Base-by-base conservation (phyloP, 2,329 filamentous ascomycete species). In the Calonectria pauciramosa region DNA sequence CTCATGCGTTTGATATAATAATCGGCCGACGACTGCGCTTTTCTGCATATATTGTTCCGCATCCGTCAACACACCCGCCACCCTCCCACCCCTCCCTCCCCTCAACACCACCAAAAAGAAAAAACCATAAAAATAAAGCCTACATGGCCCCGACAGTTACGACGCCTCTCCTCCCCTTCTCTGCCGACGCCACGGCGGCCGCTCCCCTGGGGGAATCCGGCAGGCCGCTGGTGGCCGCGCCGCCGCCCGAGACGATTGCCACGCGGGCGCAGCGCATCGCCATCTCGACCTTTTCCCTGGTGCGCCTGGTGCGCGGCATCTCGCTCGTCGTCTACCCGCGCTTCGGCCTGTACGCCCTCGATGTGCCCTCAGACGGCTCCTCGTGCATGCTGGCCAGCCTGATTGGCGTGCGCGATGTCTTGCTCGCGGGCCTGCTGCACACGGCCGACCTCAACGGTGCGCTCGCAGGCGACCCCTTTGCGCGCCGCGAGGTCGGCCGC, bases 321-420 rank as follows among this genome's bases (percentile, higher is more conserved):
- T 78, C 77, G 20, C 74, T 83, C 41, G 75, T 84, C 73, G 77
- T 72, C 10, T 83, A 79, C 56, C 82, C 82, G 16, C 79, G 77
- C 69, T 73, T 83, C 9, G 82, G 80, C 60, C 77, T 84, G 36
- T 81, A 79, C 74, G 76, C 80, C 66, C 78, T 84, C 68, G 83
- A 83, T 20, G 78, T 83, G 14, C 77, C 79, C n/a, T 64, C 75
- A 11, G 79, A 77, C 70, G 79, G 78, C 71, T 75, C 79, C 28
- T 77, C 80, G 10, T 80, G 81, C 70, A 76, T 84, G 75, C 79
- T 84, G 68, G 81, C 80, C 28, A 80, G 80, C 68, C 68, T 84
- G 13, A 82, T 83, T 41, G 83, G 83, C 63, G 78, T 82, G 14
- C 81, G 83, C 51, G 82, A 84, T 64, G 73, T 83, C 11, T 67